Conservation (phyloP, 2,329 filamentous ascomycete genomes). For the Colletotrichum shisoi region DNA sequence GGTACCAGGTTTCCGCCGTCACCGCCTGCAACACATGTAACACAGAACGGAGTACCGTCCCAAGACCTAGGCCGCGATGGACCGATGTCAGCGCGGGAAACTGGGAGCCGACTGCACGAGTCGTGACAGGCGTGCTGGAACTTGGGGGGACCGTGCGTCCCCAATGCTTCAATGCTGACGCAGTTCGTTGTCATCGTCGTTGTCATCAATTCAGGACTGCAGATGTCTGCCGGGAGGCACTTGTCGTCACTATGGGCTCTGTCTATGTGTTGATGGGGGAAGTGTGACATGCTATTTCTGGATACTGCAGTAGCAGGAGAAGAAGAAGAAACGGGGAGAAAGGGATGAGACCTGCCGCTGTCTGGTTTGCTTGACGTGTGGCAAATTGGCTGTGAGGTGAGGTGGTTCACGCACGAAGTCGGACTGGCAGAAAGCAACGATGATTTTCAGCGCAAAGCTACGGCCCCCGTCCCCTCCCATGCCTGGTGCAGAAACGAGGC, state of each 20-base stretch:
- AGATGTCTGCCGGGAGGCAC: not conserved
- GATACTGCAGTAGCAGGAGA: not conserved
- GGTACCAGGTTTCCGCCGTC: not conserved
- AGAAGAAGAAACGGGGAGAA: no score
- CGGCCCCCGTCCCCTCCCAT: no score
- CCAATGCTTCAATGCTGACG: not conserved
- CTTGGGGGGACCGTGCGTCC: not conserved
- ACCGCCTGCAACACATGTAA: no score
- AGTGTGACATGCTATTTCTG: not conserved
- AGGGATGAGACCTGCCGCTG: not conserved
- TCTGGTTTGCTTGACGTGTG: constrained; percentile 23
- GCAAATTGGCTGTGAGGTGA: constrained; percentile 21
- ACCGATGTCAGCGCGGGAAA: constrained; percentile 9
- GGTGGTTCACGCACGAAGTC: not conserved
- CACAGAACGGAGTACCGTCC: not conserved
- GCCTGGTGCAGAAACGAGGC: no score
- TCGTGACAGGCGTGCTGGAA: constrained; percentile 20
- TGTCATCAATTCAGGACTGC: not conserved
- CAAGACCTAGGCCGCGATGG: not conserved
- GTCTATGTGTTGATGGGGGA: not conserved
- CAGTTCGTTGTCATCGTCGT: not conserved
- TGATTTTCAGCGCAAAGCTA: not conserved
- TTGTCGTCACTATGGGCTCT: no score
- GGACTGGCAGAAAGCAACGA: no score
- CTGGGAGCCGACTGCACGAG: constrained; percentile 8